These are phyloP conservation scores for Phylloporus rhodoxanthus DNA, from an alignment of 768 basidiomycete species.

Conservation along the genomic window DNA sequence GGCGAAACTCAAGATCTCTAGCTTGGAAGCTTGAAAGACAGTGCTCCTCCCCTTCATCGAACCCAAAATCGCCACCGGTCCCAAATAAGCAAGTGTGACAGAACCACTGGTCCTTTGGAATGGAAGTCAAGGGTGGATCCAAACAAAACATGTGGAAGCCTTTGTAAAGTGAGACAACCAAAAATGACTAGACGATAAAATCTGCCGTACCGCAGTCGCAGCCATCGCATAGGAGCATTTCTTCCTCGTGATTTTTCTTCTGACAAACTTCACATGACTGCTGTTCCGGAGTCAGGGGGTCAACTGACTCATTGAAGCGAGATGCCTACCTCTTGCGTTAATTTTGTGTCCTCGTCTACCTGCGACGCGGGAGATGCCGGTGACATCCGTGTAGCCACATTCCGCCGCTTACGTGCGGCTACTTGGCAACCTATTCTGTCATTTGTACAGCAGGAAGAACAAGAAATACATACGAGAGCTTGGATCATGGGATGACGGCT, in stretches of 20 bases:
- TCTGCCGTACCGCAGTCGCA: conserved; percentile 64
- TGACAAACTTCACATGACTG: conserved; percentile 92
- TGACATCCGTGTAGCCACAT: conserved; percentile 17
- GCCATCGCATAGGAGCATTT: conserved; percentile 89
- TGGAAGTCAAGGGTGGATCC: conserved; percentile 76
- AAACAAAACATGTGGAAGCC: conserved; percentile 98
- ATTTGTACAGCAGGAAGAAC: conserved; percentile 2
- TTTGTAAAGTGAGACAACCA: conserved; percentile 29
- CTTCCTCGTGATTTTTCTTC: conserved; percentile 79
- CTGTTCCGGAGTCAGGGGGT: conserved; percentile 35
- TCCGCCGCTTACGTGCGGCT: conserved; percentile 33
- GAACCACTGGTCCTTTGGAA: conserved; percentile 95
- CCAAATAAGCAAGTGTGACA: conserved; percentile 88
- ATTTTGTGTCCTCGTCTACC: conserved; percentile 36
- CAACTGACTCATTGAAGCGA: conserved; percentile 12
- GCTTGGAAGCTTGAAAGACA: conserved; percentile 86
- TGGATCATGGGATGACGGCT: conserved; percentile 50
- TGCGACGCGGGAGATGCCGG: conserved; percentile 20
- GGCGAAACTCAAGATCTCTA: conserved; percentile 83
- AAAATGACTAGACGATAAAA: conserved; percentile 8
- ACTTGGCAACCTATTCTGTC: conserved; percentile 15
- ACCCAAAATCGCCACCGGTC: conserved; percentile 94
- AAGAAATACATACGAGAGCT: conserved; percentile 30
- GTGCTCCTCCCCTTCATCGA: conserved; percentile 97
- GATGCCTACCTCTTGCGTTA: conserved; percentile 47